Conservation (phyloP, 1,139 yeast genomes). For the Zygosaccharomyces pseudobailii region DNA sequence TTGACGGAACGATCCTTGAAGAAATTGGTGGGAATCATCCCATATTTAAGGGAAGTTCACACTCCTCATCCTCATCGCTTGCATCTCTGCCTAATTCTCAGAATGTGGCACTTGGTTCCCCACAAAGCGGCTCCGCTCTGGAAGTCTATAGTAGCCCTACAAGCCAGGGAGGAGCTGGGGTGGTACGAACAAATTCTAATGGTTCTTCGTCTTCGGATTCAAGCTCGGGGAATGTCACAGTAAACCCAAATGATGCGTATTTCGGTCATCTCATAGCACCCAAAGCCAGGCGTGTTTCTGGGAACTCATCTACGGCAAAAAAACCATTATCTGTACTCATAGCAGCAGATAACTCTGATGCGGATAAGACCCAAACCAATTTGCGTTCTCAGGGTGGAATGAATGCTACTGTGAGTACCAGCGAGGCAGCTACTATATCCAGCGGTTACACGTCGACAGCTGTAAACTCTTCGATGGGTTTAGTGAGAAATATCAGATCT, state of each 20-base stretch:
- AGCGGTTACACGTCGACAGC: conserved; percentile 1
- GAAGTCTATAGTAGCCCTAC: conserved; percentile 3
- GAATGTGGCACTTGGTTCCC: conserved; percentile 4
- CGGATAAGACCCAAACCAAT: conserved; percentile 8
- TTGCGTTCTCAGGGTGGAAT: conserved; percentile 6
- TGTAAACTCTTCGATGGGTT: not conserved
- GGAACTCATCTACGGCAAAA: conserved; percentile 6
- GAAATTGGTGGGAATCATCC: conserved; percentile 16
- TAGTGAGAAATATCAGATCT: conserved; percentile 15
- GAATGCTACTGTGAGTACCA: not conserved
- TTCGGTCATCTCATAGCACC: conserved; percentile 16
- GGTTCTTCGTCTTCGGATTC: conserved; percentile 12
- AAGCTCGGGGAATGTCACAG: conserved; percentile 7
- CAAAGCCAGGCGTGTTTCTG: conserved; percentile 13
- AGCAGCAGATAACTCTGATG: conserved; percentile 13
- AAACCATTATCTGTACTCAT: conserved; percentile 6
- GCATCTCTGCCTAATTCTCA: conserved; percentile 5
- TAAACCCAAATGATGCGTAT: conserved; percentile 8
- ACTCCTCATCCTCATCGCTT: conserved; percentile 9
- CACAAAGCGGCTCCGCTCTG: conserved; percentile 7
- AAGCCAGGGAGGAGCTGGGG: not conserved
- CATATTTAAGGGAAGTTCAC: conserved; percentile 8
- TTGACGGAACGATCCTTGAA: conserved; percentile 25
- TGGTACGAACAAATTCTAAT: conserved; percentile 9
- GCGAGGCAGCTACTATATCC: not conserved